These are phyloP conservation scores for Cladophialophora carrionii DNA, from an alignment of 2,329 filamentous ascomycete species.

Conservation along the genomic window DNA sequence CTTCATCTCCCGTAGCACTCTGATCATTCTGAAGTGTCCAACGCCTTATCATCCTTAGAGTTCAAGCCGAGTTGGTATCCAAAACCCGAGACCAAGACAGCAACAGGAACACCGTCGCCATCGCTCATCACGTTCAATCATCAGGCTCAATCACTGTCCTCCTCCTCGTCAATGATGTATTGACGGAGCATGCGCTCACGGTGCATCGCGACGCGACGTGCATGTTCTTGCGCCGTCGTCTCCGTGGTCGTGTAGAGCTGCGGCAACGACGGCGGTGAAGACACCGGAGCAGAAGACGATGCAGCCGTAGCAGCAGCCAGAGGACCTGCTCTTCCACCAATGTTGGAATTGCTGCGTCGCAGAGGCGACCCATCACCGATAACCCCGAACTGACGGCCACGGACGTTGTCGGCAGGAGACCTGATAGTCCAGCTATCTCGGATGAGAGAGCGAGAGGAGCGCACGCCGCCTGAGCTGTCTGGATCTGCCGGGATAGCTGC, in stretches of 20 bases:
- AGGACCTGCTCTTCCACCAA: neutral
- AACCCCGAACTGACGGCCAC: neutral
- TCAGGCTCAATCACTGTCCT: neutral
- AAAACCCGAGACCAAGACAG: neutral
- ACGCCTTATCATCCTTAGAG: neutral
- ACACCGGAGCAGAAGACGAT: neutral
- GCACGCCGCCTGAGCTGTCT: neutral
- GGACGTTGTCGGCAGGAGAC: neutral
- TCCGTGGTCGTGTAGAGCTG: neutral
- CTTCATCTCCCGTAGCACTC: neutral
- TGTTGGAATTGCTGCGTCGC: neutral
- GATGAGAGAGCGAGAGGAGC: neutral
- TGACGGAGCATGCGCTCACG: constrained; percentile 1
- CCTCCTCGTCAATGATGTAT: constrained; percentile 2
- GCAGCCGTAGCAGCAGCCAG: neutral
- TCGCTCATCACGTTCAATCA: neutral
- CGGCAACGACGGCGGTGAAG: neutral
- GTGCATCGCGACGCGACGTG: neutral
- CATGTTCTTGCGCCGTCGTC: neutral
- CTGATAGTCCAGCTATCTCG: neutral
- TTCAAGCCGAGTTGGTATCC: neutral
- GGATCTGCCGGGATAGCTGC: neutral
- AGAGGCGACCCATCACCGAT: neutral
- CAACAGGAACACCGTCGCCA: neutral
- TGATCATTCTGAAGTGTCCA: neutral